Conservation (phyloP, 2,329 filamentous ascomycete species). For the Calycina herbarum region DNA sequence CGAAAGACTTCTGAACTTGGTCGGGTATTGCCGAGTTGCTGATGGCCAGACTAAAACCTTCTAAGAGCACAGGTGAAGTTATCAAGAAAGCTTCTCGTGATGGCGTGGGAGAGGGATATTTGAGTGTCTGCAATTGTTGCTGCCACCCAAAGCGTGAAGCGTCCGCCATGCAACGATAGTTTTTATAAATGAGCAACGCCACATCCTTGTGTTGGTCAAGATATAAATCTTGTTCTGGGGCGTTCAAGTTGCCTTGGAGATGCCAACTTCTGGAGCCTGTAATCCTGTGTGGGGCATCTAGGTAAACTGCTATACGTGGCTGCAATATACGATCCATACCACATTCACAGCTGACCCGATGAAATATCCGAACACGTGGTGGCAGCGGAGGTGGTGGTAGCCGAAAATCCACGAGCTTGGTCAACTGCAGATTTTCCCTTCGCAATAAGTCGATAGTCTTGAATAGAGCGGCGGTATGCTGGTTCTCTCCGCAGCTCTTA, state of each 20-base stretch:
- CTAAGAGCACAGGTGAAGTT: neutral
- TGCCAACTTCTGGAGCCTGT: neutral
- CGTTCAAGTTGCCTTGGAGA: neutral
- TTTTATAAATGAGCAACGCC: neutral
- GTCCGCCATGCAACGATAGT: neutral
- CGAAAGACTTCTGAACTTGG: neutral
- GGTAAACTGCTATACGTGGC: neutral
- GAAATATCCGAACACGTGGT: neutral
- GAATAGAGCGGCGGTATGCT: no score
- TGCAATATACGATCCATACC: neutral
- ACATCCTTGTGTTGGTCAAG: conserved; percentile 1
- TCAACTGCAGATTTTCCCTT: no score
- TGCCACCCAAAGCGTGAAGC: neutral
- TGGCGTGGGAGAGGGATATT: neutral
- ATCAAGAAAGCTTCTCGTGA: neutral
- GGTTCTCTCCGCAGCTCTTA: no score
- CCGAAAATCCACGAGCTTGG: neutral
- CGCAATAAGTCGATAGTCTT: no score
- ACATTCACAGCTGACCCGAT: neutral
- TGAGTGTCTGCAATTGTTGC: neutral
- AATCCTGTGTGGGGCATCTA: neutral
- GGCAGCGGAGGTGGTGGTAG: neutral
- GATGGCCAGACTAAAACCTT: neutral
- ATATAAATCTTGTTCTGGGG: neutral
- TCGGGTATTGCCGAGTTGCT: neutral